Conservation (phyloP, 2,329 filamentous ascomycete species). For the Tolypocladium album region DNA sequence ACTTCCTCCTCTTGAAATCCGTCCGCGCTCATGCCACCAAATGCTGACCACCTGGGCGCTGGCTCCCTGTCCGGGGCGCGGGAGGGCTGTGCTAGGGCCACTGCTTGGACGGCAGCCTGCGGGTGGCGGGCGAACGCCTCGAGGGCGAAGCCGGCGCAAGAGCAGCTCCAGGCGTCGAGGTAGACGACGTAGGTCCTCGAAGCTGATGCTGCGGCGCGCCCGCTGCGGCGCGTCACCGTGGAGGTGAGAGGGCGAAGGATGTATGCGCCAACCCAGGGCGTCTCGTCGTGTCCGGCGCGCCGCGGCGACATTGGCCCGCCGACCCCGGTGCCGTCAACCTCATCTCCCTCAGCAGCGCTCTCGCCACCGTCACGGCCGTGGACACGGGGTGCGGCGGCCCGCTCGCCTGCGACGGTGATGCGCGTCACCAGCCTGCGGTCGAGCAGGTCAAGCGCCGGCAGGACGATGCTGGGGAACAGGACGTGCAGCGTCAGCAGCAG, state of each 20-base stretch:
- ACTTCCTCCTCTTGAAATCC: constrained; percentile 21
- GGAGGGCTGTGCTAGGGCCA: background rate
- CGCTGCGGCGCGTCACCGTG: constrained; percentile 13
- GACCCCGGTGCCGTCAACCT: background rate
- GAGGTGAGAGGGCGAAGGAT: constrained; percentile 51
- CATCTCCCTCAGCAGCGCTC: background rate
- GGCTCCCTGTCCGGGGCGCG: background rate
- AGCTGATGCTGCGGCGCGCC: constrained; percentile 6
- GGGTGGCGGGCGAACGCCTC: constrained; percentile 41
- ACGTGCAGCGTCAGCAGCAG: constrained; percentile 74
- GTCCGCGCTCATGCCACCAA: constrained; percentile 40
- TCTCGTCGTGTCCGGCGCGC: background rate
- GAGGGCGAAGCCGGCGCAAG: constrained; percentile 75
- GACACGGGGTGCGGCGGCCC: background rate
- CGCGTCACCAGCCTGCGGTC: constrained; percentile 65
- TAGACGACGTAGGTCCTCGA: constrained; percentile 55
- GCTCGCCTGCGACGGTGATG: constrained; percentile 15
- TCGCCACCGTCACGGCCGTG: background rate
- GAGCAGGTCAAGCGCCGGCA: constrained; percentile 79
- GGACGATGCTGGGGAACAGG: constrained; percentile 68
- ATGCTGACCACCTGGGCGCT: constrained; percentile 11
- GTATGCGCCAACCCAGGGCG: constrained; percentile 31
- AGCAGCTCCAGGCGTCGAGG: constrained; percentile 74
- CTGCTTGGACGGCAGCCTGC: background rate
- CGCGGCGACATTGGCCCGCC: background rate